These are phyloP conservation scores for Saturnispora sanitii DNA, from an alignment of 805 yeast species.

Conservation along the genomic window DNA sequence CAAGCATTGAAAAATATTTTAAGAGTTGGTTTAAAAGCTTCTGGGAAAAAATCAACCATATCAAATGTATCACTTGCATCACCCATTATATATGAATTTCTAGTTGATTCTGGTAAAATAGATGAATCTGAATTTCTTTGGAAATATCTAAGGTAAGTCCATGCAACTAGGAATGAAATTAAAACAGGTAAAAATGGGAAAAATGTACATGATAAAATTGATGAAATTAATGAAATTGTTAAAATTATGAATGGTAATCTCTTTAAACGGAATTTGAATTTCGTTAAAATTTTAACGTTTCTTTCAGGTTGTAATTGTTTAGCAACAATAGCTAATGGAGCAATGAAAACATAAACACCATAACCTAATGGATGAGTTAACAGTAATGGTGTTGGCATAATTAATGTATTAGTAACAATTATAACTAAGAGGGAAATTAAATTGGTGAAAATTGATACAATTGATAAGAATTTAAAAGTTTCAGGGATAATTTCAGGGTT, in stretches of 20 bases:
- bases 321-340: constrained; percentile 47
- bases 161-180: constrained; percentile 55
- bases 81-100: constrained; percentile 41
- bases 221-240: constrained; percentile 9
- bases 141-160: constrained; percentile 71
- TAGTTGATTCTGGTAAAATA: constrained; percentile 21
- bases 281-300: constrained; percentile 37
- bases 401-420: constrained; percentile 23
- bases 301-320: constrained; percentile 53
- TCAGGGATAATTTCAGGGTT: constrained; percentile 23
- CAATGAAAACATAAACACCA: constrained; percentile 37
- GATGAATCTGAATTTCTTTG: constrained; percentile 37
- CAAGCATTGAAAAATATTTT: constrained; percentile 38
- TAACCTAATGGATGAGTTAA: constrained; percentile 41
- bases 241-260: constrained; percentile 16
- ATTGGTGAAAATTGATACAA: constrained; percentile 52
- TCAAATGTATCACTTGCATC: constrained; percentile 89
- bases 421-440: constrained; percentile 34
- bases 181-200: constrained; percentile 49
- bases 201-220: constrained; percentile 32
- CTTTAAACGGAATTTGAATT: constrained; percentile 15
- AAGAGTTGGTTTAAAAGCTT: constrained; percentile 39
- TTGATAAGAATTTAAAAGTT: constrained; percentile 38
- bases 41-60: constrained; percentile 78
- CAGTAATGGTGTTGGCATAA: constrained; percentile 27